Conservation (phyloP, 2,329 filamentous ascomycete species). For the Aspergillus calidoustus region DNA sequence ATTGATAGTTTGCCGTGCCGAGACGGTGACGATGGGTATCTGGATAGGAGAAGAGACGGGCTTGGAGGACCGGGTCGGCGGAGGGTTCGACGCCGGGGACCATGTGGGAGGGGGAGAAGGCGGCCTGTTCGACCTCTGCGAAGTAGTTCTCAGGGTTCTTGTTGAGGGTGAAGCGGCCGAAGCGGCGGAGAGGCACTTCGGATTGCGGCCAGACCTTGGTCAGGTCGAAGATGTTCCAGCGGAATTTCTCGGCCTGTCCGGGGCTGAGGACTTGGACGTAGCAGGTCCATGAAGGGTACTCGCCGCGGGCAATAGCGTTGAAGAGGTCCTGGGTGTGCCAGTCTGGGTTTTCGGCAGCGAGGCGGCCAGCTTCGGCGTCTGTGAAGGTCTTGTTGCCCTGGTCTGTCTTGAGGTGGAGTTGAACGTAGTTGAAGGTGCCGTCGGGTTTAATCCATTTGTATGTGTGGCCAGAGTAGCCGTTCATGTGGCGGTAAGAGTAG, state of each 20-base stretch:
- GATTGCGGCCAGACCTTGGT: constrained; percentile 72
- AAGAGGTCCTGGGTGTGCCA: constrained; percentile 68
- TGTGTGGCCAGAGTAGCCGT: constrained; percentile 70
- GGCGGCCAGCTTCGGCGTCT: constrained; percentile 59
- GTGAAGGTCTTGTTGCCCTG: constrained; percentile 66
- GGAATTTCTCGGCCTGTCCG: constrained; percentile 64
- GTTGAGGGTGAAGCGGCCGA: constrained; percentile 69
- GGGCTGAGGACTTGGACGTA: constrained; percentile 68
- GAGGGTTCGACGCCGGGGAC: constrained; percentile 71
- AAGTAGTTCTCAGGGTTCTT: constrained; percentile 71
- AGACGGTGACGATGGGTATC: constrained; percentile 69
- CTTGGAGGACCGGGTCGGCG: constrained; percentile 71
- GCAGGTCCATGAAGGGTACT: constrained; percentile 67
- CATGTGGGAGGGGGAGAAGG: constrained; percentile 71
- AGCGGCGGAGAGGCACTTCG: constrained; percentile 63
- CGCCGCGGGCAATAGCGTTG: constrained; percentile 64
- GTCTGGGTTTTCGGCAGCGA: constrained; percentile 64
- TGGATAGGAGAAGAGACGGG: constrained; percentile 72
- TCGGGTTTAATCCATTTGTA: constrained; percentile 70
- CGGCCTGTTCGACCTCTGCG: constrained; percentile 71
- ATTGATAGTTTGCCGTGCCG: constrained; percentile 64
- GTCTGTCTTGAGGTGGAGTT: constrained; percentile 67
- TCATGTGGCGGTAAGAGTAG: constrained; percentile 68
- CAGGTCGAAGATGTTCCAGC: constrained; percentile 69
- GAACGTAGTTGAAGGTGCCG: constrained; percentile 68